phyloP scores from a whole-genome alignment of 1,284 basidiomycete genomes.

The Trametes pubescens region DNA sequence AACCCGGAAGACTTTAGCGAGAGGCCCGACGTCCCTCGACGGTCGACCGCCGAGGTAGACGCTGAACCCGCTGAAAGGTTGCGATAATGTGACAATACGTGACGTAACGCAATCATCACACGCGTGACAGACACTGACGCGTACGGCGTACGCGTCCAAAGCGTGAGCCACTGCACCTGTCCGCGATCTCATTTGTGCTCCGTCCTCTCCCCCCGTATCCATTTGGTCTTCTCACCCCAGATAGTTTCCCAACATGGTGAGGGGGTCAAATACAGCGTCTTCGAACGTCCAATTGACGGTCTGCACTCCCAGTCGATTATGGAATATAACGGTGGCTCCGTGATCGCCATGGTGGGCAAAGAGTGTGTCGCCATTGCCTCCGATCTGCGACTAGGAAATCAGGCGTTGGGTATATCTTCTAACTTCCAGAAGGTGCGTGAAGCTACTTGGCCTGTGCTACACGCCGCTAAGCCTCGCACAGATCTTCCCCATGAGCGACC shows the following conservation, averaged over 20 bases:
- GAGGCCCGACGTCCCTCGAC: too few relatives aligned
- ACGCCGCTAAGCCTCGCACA: conserved; percentile 42
- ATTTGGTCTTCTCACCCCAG: background rate
- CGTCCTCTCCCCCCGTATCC: background rate
- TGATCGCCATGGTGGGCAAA: conserved; percentile 99
- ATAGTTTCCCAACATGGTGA: conserved; percentile 27
- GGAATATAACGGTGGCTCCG: conserved; percentile 95
- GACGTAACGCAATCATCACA: conserved; percentile 2
- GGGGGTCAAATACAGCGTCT: background rate
- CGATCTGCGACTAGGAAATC: conserved; percentile 92
- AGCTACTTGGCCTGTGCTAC: background rate
- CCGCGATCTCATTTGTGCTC: conserved; percentile 10
- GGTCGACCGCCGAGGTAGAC: background rate
- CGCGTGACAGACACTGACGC: conserved; percentile 25
- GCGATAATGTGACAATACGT: conserved; percentile 1
- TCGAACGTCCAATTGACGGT: background rate
- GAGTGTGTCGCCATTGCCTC: conserved; percentile 99
- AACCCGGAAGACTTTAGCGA: too few relatives aligned
- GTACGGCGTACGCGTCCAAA: conserved; percentile 23
- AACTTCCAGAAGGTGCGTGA: conserved; percentile 91
- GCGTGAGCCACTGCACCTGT: conserved; percentile 10
- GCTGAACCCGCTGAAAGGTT: too few relatives aligned
- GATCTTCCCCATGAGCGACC: conserved; percentile 96
- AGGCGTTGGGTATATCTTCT: conserved; percentile 87
- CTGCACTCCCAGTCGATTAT: conserved; percentile 69